Evolutionary conservation across 345 rosid species (phyloP).

Genomic region (Trapa bicornis): DNA sequence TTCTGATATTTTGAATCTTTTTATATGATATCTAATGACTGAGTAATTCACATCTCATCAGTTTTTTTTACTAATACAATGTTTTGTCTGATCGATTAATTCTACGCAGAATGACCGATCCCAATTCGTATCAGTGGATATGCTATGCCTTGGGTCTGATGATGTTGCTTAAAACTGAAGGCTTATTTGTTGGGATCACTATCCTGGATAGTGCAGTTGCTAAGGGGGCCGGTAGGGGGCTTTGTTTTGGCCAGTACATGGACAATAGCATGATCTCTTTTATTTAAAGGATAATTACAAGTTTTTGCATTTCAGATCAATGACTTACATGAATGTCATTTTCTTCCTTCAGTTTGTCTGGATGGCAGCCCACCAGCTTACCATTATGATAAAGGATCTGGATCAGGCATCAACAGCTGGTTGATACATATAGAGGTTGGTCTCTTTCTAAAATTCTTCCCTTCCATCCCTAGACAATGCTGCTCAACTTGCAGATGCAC

Average conservation of each 20-base stretch:
- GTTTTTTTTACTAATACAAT: neutral
- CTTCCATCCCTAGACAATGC: neutral
- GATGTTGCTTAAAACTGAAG: constrained; percentile 31
- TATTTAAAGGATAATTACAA: neutral
- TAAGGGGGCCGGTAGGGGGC: constrained; percentile 70
- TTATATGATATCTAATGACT: neutral
- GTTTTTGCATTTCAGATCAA: neutral
- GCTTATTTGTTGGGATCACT: constrained; percentile 42
- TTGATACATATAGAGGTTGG: constrained; percentile 83
- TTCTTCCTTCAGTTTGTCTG: constrained; percentile 54
- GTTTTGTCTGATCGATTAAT: constrained; percentile 3
- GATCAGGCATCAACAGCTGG: constrained; percentile 81
- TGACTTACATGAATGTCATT: neutral
- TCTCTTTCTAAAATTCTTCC: neutral
- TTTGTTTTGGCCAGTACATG: neutral
- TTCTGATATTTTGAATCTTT: neutral
- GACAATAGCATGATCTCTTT: too few species aligned
- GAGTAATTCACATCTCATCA: neutral
- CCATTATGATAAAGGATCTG: constrained; percentile 62
- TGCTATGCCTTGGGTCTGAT: constrained; percentile 26
- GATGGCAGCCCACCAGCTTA: constrained; percentile 98
- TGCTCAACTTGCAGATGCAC: neutral
- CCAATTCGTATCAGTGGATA: constrained; percentile 36
- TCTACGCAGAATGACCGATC: constrained; percentile 45
- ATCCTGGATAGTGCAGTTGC: constrained; percentile 46